phyloP scores from a whole-genome alignment of 805 yeast genomes.

The Candida fluviatilis region DNA sequence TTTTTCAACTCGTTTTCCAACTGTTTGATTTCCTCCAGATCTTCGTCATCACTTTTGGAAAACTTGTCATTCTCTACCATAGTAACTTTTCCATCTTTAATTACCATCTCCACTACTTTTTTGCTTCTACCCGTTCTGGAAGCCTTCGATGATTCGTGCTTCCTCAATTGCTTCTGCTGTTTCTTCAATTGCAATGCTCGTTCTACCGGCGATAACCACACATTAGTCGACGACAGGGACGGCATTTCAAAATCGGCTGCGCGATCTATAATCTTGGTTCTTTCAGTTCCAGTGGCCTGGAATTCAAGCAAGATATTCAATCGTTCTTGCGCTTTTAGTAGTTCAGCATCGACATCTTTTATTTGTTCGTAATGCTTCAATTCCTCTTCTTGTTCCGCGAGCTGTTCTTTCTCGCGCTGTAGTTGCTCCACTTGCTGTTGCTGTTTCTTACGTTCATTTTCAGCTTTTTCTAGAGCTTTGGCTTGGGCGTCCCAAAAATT shows the following conservation, averaged over 20 bases:
- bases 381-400: slow-evolving; percentile 39
- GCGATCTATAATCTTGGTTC: slow-evolving; percentile 89
- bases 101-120: slow-evolving; percentile 70
- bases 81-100: slow-evolving; percentile 75
- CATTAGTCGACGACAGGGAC: slow-evolving; percentile 40
- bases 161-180: slow-evolving; percentile 73
- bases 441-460: slow-evolving; percentile 31
- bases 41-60: slow-evolving; percentile 10
- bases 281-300: slow-evolving; percentile 82
- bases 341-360: slow-evolving; percentile 49
- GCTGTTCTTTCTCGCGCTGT: slow-evolving; percentile 24
- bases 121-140: slow-evolving; percentile 70
- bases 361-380: slow-evolving; percentile 40
- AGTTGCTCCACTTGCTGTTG: slow-evolving; percentile 18
- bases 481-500: slow-evolving; percentile 70
- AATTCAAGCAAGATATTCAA: slow-evolving; percentile 70
- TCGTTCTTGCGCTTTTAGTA: slow-evolving; percentile 66
- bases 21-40: slow-evolving; percentile 28
- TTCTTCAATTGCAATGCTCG: slow-evolving; percentile 81
- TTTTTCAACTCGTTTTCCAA: slow-evolving; percentile 29
- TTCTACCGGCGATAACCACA: slow-evolving; percentile 87
- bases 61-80: slow-evolving; percentile 44
- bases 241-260: slow-evolving; percentile 84
- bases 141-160: slow-evolving; percentile 54
- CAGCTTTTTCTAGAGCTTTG: slow-evolving; percentile 55